A percentile compares a stretch with the other conserved stretches of the same genome.
These are phyloP conservation scores for Haematococcus lacustris DNA, from an alignment of 139 green algal genomes.

Conservation along the genomic window DNA sequence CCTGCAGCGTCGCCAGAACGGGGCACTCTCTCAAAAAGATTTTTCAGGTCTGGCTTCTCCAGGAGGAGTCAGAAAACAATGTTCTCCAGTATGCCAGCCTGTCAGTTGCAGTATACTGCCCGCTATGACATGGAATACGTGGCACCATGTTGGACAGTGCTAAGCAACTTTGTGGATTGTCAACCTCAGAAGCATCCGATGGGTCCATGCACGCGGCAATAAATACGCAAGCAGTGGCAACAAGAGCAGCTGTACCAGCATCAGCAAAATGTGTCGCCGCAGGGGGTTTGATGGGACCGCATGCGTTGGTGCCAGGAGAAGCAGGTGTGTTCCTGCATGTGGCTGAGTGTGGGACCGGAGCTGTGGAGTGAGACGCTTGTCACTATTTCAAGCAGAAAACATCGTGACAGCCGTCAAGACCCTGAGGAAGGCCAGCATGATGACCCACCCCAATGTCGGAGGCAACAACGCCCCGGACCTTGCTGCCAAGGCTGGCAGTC, in stretches of 20 bases:
- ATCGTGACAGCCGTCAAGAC: slow-evolving; percentile 17
- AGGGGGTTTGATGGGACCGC: neutral
- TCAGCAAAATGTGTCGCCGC: slow-evolving; percentile 1
- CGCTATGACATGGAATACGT: no score
- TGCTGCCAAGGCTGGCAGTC: neutral
- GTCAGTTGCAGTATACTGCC: no score
- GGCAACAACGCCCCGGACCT: slow-evolving; percentile 1
- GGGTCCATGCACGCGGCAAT: neutral
- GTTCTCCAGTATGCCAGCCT: no score
- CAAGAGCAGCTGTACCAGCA: neutral
- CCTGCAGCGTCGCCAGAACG: no score
- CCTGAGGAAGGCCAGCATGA: slow-evolving; percentile 12
- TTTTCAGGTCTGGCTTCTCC: no score
- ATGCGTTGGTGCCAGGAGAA: neutral
- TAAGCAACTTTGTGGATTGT: no score
- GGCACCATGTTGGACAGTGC: no score
- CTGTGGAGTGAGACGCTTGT: neutral
- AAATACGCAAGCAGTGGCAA: neutral
- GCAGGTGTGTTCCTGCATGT: neutral
- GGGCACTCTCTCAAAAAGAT: no score
- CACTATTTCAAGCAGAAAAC: neutral
- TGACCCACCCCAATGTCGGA: neutral
- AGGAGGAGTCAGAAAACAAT: no score
- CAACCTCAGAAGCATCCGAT: no score
- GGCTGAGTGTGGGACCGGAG: neutral